Base-by-base conservation (phyloP, 208 protist genomes). In the Crithidia expoeki region DNA sequence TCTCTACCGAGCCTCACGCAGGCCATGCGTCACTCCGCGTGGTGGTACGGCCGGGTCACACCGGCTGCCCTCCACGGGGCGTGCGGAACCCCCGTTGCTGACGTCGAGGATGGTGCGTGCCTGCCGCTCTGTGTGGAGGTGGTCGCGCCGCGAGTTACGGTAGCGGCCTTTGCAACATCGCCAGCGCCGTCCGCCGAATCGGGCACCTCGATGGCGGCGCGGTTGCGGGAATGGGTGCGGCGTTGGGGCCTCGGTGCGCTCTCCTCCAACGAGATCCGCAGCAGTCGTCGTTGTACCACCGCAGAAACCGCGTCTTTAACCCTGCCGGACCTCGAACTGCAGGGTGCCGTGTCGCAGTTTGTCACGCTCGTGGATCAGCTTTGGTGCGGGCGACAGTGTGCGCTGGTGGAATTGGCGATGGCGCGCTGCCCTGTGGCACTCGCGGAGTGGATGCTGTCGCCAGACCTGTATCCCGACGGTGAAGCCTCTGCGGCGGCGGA, bases 101-200 rank as follows among this genome's bases (percentile, higher is more conserved):
- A n/a, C n/a, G n/a, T n/a, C n/a, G n/a, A n/a, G n/a, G n/a, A 7
- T 14, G 4, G 25, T 27, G 30, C n/a, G 33, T 62, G 65, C 14
- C 40, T 62, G 27, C 67, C 57, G 27, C 49, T 65, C 7, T 68
- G 9, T 16, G 38, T 73, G 9, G 67, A 73, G 34, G 67, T 73
- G 57, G 47, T 55, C 11, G 60, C 46, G 33, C 60, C 60, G 25
- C 59, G 59, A 21, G 42, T 38, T 2, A 21, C 47, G 17, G 30
- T 28, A 40, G 14, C 59, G 5, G 7, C 40, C 16, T 21, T 5
- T 16, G 21, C 38, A 2, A n/a, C 40, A 40, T 17, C 19, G 28
- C 10, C 32, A 23, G 0, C 4, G 28, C 2, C 19, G 16, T 21
- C 47, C 14, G 25, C 27, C 30, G 5, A 5, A 19, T 16, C 44